Percentiles rank a stretch among this genome's conserved stretches.
These are phyloP conservation scores for Entrophospora sp. DNA, from an alignment of 192 early-diverging fungal genomes.

Conservation along the genomic window DNA sequence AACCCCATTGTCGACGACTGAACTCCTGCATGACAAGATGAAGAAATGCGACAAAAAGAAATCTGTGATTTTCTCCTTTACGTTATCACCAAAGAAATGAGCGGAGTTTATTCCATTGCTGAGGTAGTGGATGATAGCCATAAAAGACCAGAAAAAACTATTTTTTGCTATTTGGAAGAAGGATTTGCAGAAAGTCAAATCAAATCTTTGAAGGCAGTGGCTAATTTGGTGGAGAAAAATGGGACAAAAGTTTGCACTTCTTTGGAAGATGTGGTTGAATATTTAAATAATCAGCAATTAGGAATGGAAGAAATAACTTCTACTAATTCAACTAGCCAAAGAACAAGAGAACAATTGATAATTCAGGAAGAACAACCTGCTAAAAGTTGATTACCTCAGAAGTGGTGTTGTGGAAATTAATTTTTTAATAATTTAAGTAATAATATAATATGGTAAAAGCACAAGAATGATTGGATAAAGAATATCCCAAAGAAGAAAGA, in stretches of 20 bases:
- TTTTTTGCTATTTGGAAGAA: slow-evolving; percentile 1
- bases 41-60: slow-evolving; percentile 2
- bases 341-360: no score
- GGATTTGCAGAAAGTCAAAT: neutral
- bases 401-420: no score
- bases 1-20: slow-evolving; percentile 4
- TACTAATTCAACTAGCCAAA: no score
- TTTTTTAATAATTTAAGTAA: no score
- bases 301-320: no score
- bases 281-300: slow-evolving; percentile 10
- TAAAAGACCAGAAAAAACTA: slow-evolving; percentile 4
- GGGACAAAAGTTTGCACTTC: neutral
- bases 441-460: no score
- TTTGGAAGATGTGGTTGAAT: neutral
- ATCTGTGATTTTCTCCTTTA: neutral
- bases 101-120: slow-evolving; percentile 5
- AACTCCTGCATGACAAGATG: neutral
- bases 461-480: no score
- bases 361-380: no score
- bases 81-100: neutral
- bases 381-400: no score
- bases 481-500: no score
- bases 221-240: neutral
- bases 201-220: neutral
- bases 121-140: slow-evolving; percentile 9